These are phyloP conservation scores for Iris pallida DNA, from an alignment of 116 monocot species.

Conservation along the genomic window DNA sequence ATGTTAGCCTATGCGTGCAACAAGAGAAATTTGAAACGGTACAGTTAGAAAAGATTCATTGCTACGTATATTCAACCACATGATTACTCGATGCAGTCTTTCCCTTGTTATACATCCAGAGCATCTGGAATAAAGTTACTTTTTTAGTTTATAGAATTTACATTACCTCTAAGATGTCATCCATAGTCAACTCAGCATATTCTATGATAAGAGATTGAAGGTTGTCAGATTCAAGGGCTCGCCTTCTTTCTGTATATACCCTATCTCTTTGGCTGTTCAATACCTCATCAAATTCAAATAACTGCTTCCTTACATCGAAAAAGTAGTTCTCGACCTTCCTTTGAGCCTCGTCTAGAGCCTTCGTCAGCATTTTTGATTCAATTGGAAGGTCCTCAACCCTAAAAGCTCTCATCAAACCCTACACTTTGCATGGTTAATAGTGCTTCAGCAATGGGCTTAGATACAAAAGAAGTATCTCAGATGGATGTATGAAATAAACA, in stretches of 20 bases:
- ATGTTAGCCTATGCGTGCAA: slow-evolving; percentile 64
- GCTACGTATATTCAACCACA: neutral
- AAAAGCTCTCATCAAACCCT: slow-evolving; percentile 96
- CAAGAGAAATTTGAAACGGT: neutral
- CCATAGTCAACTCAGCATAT: slow-evolving; percentile 94
- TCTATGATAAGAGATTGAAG: slow-evolving; percentile 73
- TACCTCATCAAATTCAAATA: slow-evolving; percentile 96
- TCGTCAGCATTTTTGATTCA: slow-evolving; percentile 90
- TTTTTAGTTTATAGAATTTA: neutral
- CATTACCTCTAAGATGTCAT: slow-evolving; percentile 92
- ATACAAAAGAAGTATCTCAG: too few species aligned
- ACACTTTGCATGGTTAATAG: slow-evolving; percentile 11
- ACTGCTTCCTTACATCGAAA: slow-evolving; percentile 89
- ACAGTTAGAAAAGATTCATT: neutral
- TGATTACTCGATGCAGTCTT: neutral
- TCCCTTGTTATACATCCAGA: too few species aligned
- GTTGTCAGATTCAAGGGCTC: slow-evolving; percentile 72
- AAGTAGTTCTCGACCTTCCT: slow-evolving; percentile 96
- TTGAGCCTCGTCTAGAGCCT: slow-evolving; percentile 97
- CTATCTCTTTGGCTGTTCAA: slow-evolving; percentile 93
- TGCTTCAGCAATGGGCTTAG: neutral
- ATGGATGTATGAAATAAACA: too few species aligned
- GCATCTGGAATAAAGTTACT: too few species aligned
- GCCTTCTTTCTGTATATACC: slow-evolving; percentile 83
- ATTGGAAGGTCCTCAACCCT: slow-evolving; percentile 96